Base-by-base conservation (phyloP, 352 stramenopile species). In the Globisporangium emineosum region DNA sequence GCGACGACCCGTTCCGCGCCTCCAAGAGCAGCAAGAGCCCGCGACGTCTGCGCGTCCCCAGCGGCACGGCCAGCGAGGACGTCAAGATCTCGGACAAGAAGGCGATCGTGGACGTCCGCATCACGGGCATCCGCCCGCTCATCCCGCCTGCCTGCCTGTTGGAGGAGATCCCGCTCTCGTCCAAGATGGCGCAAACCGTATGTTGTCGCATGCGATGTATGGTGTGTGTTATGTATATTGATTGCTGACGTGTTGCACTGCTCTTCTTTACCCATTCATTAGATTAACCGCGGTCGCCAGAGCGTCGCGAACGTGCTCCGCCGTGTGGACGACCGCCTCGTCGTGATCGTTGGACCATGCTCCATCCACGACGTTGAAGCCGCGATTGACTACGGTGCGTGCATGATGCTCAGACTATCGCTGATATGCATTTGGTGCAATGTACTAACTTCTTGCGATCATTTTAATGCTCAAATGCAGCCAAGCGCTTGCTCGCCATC, bases 291-390 rank as follows among this genome's bases (percentile, higher is more conserved):
- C 21, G 81, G 83, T 0, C 86, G 89, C 19, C 82, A 94, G 65
- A 80, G 73, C 8, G 66, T 94, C 15, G 73, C 78, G 56, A 93
- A 93, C 60, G 75, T 96, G 27, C 58, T 97, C 54, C 78, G 81
- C 60, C 82, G 85, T 64, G 78, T 90, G 63, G 89, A 97, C 57
- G 89, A 96, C 68, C 84, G 89, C 23, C 76, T 97, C 40, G 81
- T 81, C 12, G 88, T 94, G 9, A 69, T 97, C 1, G 89, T 97
- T 25, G 89, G 89, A 12, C 89, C 89, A 1, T 97, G 89, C 81
- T 97, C 89, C 40, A 94, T 97, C 64, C 89, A 97, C 71, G 86
- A 97, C 62, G 85, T 90, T 27, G 76, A 95, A 35, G 88, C 88
- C 17, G 85, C 86, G 25, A 89, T 93, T 29, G 89, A 97, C 62